phyloP scores from a whole-genome alignment of 2,329 filamentous ascomycete species.

The Coniochaeta sp. region DNA sequence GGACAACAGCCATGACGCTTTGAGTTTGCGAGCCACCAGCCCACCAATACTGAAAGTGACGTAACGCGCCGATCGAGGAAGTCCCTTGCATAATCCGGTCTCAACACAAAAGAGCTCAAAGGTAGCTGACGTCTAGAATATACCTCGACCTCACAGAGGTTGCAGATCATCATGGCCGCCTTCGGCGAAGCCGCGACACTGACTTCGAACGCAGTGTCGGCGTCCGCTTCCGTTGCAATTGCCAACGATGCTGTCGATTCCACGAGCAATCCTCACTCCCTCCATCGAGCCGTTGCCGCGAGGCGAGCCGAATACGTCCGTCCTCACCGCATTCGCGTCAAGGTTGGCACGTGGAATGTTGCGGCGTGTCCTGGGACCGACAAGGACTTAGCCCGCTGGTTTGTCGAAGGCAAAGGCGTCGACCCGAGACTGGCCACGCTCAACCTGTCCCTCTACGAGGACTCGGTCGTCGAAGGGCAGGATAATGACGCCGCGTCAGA shows the following conservation, averaged over 20 bases:
- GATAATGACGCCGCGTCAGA: conserved; percentile 10
- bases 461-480: conserved; percentile 22
- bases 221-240: background rate
- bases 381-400: conserved; percentile 84
- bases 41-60: background rate
- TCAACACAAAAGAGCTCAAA: no score
- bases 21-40: background rate
- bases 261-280: conserved; percentile 42
- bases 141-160: background rate
- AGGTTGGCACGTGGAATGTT: conserved; percentile 94
- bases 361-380: conserved; percentile 78
- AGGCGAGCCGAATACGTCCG: conserved; percentile 74
- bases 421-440: conserved; percentile 55
- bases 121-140: background rate
- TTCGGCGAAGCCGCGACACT: background rate
- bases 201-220: background rate
- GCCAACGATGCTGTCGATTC: conserved; percentile 25
- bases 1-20: background rate
- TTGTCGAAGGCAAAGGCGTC: conserved; percentile 68
- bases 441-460: conserved; percentile 29
- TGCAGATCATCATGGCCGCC: background rate
- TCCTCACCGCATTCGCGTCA: conserved; percentile 69
- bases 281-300: conserved; percentile 61
- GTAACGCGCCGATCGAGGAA: background rate
- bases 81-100: background rate